Base-by-base conservation (phyloP, 257 asterid genomes). In the Henckelia pumila region DNA sequence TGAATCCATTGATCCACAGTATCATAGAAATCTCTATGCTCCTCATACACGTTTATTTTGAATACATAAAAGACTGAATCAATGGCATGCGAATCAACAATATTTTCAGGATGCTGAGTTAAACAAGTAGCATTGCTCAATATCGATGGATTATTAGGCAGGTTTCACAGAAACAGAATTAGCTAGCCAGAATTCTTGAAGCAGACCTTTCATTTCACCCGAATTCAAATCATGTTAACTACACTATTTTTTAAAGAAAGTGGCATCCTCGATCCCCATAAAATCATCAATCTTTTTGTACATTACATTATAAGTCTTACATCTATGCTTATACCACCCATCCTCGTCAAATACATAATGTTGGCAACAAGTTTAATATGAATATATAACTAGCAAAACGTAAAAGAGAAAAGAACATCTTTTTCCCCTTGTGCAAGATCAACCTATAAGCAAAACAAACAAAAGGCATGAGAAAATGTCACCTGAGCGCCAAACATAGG, bases 401-500 rank as follows among this genome's bases (percentile, higher is more conserved):
- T 17, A 11, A 60, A 29, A 29, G 10, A 40, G 53, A 32, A 56
- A 56, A 30, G 40, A 56, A 59, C 61, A 11, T 16, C 0, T 3
- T 44, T 7, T 32, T 29, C 22, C 61, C n/a, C 28, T 16, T 44
- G 3, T 3, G 52, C 52, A 14, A 44, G 30, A 44, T 14, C 52
- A 44, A 14, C 52, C 52, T 4, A 44, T 3, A 44, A 2, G 17
- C 49, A 44, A 44, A 44, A 14, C 19, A 13, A 14, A 44, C 4
- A 14, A 6, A 44, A 14, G 52, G 52, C 14, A 44, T 14, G 19
- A 44, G 19, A 44, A 44, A 13, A 44, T 14, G 6, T 44, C 19
- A 92, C 96, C 96, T 89, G 96, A 81, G 95, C 88, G 21, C 89
- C 96, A 78, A 89, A 92, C 71, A 92, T 70, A 75, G 74, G 64